These are phyloP conservation scores for Populus simonii DNA, from an alignment of 345 rosid genomes.

Conservation along the genomic window DNA sequence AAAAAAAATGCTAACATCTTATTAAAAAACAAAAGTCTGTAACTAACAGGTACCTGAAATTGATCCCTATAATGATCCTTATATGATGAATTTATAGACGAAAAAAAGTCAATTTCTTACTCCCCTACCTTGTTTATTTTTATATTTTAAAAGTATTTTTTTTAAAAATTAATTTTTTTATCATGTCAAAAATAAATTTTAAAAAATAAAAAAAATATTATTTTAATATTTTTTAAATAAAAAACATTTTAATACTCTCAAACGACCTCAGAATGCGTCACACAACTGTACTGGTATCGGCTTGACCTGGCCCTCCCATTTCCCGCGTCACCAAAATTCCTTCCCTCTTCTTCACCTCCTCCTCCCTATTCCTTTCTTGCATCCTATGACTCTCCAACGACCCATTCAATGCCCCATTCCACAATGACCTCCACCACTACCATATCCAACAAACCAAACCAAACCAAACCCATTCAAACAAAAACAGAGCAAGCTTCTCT, in stretches of 20 bases:
- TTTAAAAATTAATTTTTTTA: too few species aligned
- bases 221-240: too few species aligned
- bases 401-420: slow-evolving; percentile 36
- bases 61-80: not conserved
- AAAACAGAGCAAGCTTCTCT: slow-evolving; percentile 4
- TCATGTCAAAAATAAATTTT: too few species aligned
- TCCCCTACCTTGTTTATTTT: too few species aligned
- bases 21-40: not conserved
- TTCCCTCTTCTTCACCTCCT: slow-evolving; percentile 38
- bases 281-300: not conserved
- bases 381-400: slow-evolving; percentile 36
- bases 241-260: too few species aligned
- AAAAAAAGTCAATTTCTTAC: too few species aligned
- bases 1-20: not conserved
- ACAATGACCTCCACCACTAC: slow-evolving; percentile 12
- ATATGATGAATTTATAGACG: too few species aligned
- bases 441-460: slow-evolving; percentile 2
- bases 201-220: too few species aligned
- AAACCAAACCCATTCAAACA: too few species aligned
- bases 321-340: slow-evolving; percentile 52
- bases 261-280: too few species aligned
- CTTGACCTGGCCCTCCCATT: slow-evolving; percentile 33
- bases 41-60: too few species aligned
- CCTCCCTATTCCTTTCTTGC: slow-evolving; percentile 46
- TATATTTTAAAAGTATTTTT: too few species aligned